Base-by-base conservation (phyloP, 1,139 yeast genomes). In the Saccharomyces pastorianus region DNA sequence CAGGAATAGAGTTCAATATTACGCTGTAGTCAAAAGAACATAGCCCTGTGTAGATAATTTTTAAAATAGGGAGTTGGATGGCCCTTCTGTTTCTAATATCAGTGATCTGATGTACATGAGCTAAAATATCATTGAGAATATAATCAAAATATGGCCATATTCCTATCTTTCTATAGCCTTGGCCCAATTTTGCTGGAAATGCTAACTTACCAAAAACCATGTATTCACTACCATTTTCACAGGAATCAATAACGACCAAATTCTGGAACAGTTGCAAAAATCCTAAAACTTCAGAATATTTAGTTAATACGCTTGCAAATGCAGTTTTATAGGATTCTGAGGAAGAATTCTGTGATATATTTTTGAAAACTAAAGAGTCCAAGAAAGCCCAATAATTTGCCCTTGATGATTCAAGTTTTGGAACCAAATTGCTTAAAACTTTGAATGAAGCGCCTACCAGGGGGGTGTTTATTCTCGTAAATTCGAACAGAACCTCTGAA, bases 111-210 rank as follows among this genome's bases (percentile, higher is more conserved):
- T 53, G 50, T 0, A 80, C 70, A 2, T 74, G 77, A 17, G 77
- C 79, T 60, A 91, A 81, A 0, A 89, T 81, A 47, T 85, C 87
- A n/a, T 77, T 71, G 46, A 87, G 68, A 27, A 89, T 67, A 62
- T 81, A 89, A 56, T 88, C 95, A 53, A 88, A 71, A 63, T 90
- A 91, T 3, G 95, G 91, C 82, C 91, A 83, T 9, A 89, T 71
- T 2, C 96, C 96, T 14, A 76, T 71, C 50, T 77, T 80, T 63
- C 96, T 76, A 60, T 83, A 80, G 1, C 76, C 75, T 14, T 68
- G 69, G 0, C 96, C 96, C 28, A 89, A 69, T 54, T 79, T 81
- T 7, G 75, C 67, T 1, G 96, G 96, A 62, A 77, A 87, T 13
- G 83, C 76, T 51, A 75, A 69, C 41, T 74, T 73, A 0, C 77